Conservation (phyloP, 1,284 basidiomycete species). For the Boletus sp. region DNA sequence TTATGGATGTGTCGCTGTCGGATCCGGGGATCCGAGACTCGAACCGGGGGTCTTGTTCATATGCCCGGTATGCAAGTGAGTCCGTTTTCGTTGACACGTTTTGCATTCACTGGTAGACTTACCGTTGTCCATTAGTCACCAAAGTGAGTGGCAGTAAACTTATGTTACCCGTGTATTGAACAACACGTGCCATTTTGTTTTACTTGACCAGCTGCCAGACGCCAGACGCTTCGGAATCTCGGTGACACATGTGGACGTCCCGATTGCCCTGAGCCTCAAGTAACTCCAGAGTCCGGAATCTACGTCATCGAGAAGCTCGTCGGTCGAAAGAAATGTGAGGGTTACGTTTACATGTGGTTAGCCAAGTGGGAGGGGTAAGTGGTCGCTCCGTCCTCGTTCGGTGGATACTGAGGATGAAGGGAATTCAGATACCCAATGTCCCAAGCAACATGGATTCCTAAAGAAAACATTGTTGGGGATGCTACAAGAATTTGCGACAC, state of each 20-base stretch:
- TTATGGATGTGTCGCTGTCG: slow-evolving; percentile 39
- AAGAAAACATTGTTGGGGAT: slow-evolving; percentile 32
- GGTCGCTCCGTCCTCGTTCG: not conserved
- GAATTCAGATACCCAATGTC: slow-evolving; percentile 32
- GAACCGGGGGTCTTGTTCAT: slow-evolving; percentile 27
- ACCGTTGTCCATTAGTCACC: slow-evolving; percentile 10
- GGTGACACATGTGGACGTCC: slow-evolving; percentile 30
- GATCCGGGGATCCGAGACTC: slow-evolving; percentile 33
- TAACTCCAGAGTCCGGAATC: slow-evolving; percentile 17
- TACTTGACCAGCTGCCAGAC: slow-evolving; percentile 18
- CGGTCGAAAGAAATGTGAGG: slow-evolving; percentile 31
- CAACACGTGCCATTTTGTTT: not conserved
- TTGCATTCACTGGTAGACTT: slow-evolving; percentile 9
- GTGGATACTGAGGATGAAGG: not conserved
- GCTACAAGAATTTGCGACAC: slow-evolving; percentile 16
- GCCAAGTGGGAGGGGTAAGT: slow-evolving; percentile 44
- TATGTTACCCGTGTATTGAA: not conserved
- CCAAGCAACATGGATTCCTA: slow-evolving; percentile 36
- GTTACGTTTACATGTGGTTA: slow-evolving; percentile 33
- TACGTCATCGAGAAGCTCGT: slow-evolving; percentile 40
- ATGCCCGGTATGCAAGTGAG: slow-evolving; percentile 39
- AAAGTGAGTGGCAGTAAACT: slow-evolving; percentile 18
- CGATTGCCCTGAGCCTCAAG: slow-evolving; percentile 26
- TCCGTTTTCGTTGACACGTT: not conserved
- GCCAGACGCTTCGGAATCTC: slow-evolving; percentile 10